These are phyloP conservation scores for Chenopodium quinoa DNA, from an alignment of 148 eudicot species.

Conservation along the genomic window DNA sequence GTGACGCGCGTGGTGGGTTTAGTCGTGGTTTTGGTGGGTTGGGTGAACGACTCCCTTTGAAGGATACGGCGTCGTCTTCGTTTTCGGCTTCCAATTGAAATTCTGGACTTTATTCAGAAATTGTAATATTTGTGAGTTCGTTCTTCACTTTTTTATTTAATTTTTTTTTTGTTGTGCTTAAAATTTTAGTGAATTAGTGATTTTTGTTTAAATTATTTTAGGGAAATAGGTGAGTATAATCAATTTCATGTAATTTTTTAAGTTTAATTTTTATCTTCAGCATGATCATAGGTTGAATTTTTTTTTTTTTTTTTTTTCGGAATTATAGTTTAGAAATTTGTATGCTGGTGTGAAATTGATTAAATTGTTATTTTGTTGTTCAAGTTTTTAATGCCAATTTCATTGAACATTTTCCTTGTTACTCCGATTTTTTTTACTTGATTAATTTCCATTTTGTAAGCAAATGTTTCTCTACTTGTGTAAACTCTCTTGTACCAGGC, in stretches of 20 bases:
- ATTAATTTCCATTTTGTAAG: no score
- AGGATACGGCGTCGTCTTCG: conserved; percentile 49
- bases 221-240: no score
- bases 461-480: no score
- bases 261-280: background rate
- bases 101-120: background rate
- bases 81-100: conserved; percentile 21
- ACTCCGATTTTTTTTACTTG: no score
- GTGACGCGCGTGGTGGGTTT: conserved; percentile 1
- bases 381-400: no score
- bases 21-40: conserved; percentile 11
- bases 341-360: no score
- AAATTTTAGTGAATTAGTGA: background rate
- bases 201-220: no score
- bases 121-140: background rate
- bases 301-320: background rate
- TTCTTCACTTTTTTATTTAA: background rate
- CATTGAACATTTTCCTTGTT: no score
- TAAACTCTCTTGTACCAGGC: no score
- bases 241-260: no score
- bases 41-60: conserved; percentile 33
- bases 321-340: no score
- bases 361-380: no score
- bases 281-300: background rate
- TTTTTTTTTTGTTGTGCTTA: background rate